A percentile compares a stretch with the other conserved stretches of the same genome.
phyloP scores from a whole-genome alignment of 768 basidiomycete species.

The Tricholomella constricta region DNA sequence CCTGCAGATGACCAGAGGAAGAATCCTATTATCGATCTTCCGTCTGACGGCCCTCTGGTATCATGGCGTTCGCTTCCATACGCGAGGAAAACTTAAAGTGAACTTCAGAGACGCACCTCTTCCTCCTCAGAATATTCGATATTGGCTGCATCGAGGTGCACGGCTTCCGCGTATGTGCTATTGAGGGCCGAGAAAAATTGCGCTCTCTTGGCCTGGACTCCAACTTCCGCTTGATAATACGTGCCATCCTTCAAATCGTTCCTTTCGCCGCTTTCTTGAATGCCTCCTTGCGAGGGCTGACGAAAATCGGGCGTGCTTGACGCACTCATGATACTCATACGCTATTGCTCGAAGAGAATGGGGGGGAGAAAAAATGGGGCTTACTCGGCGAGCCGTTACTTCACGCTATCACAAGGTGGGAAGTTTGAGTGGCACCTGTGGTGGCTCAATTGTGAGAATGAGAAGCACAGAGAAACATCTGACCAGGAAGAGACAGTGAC shows the following conservation, averaged over 20 bases:
- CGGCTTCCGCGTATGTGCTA: constrained; percentile 46
- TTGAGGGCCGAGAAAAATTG: constrained; percentile 53
- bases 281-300: neutral
- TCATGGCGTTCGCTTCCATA: neutral
- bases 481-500: too few relatives aligned
- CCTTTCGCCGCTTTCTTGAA: neutral
- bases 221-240: constrained; percentile 41
- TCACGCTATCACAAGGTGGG: neutral
- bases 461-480: neutral
- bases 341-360: neutral
- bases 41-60: constrained; percentile 44
- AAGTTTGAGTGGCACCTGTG: neutral
- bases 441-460: neutral
- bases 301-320: neutral
- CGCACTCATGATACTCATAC: too few relatives aligned
- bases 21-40: constrained; percentile 52
- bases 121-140: constrained; percentile 53
- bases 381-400: too few relatives aligned
- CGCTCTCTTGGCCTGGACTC: constrained; percentile 40
- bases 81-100: too few relatives aligned
- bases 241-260: constrained; percentile 35
- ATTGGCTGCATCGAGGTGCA: constrained; percentile 48
- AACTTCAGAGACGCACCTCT: constrained; percentile 34
- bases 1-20: constrained; percentile 54
- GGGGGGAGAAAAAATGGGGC: neutral